Evolutionary conservation across 108 stramenopile genomes (phyloP), one percentile per base, ranked within the genome.

Genomic region (Cyclotella baltica): DNA sequence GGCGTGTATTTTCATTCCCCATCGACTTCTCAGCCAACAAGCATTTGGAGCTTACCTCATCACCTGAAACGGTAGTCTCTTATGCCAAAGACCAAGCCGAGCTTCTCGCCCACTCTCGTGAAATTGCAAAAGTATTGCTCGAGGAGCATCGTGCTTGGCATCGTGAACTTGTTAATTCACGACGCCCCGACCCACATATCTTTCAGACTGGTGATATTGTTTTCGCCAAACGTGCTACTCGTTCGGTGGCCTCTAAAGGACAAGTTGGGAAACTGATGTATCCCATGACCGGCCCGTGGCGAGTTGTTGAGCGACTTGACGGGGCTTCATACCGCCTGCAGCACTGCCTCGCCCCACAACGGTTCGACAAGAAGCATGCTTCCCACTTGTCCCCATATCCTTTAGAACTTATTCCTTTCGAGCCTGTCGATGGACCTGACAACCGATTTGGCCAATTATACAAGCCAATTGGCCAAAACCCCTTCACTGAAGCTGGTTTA

Each of bases 1-100:
- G 67, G 23, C 63, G 76, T 19, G 65, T 59, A 35, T 83, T 78
- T 31, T 0, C 1, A 6, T 83, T 83, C 56, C 77, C 77, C 47
- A 67, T 78, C 20, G 83, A 83, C 51, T 65, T 75, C 34, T 52
- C 51, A 10, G 31, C 51, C 2, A n/a, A 4, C 13, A 70, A 69
- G 40, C 57, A 55, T 18, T 48, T 25, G 6, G 61, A 51, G 8
- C 35, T 64, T 0, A 55, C 51, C 0, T 59, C 57, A 0, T 25
- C 63, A 3, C 51, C 53, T 18, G 19, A 0, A 0, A 4, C 50
- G 0, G 63, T 75, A 8, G 2, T 35, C 0, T 37, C 50, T 0
- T 75, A 38, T 28, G 48, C 63, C 34, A 36, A 64, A 22, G 20
- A 23, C n/a, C 52, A 48, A 2, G 63, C 63, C 18, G 0, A 13